Conservation (phyloP, 495 filamentous ascomycete species). For the Penicillium cosmopolitanum region DNA sequence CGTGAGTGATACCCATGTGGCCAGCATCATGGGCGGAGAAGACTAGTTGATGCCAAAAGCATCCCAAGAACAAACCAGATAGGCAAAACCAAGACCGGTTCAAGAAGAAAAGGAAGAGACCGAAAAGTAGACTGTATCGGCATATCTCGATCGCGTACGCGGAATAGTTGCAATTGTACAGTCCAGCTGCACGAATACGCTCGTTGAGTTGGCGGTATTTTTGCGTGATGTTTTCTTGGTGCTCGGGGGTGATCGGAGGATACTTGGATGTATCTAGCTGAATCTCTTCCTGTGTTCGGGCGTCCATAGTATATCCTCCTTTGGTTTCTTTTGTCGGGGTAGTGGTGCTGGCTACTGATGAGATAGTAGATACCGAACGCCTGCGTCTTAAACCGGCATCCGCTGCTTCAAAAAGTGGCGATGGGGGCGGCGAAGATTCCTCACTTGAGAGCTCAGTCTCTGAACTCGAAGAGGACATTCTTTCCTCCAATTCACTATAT, state of each 20-base stretch:
- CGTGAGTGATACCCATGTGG: slow-evolving; percentile 91
- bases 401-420: slow-evolving; percentile 19
- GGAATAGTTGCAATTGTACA: slow-evolving; percentile 81
- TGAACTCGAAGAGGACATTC: background rate
- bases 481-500: slow-evolving; percentile 4
- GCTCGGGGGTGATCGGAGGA: slow-evolving; percentile 67
- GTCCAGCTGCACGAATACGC: slow-evolving; percentile 66
- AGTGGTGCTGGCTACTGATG: slow-evolving; percentile 14
- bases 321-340: slow-evolving; percentile 1
- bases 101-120: slow-evolving; percentile 54
- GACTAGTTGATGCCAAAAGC: slow-evolving; percentile 87
- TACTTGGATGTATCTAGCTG: slow-evolving; percentile 71
- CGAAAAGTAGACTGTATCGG: slow-evolving; percentile 68
- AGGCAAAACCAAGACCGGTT: slow-evolving; percentile 16
- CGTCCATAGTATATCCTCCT: slow-evolving; percentile 55
- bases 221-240: slow-evolving; percentile 69
- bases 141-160: slow-evolving; percentile 69
- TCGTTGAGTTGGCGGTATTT: slow-evolving; percentile 74
- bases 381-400: slow-evolving; percentile 16
- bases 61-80: slow-evolving; percentile 71
- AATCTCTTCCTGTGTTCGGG: slow-evolving; percentile 68
- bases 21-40: slow-evolving; percentile 91
- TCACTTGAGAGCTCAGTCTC: slow-evolving; percentile 12
- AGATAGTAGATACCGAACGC: slow-evolving; percentile 59
- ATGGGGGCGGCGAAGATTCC: slow-evolving; percentile 18